phyloP scores from a whole-genome alignment of 1,284 basidiomycete genomes.

The Cutaneotrichosporon sp. region DNA sequence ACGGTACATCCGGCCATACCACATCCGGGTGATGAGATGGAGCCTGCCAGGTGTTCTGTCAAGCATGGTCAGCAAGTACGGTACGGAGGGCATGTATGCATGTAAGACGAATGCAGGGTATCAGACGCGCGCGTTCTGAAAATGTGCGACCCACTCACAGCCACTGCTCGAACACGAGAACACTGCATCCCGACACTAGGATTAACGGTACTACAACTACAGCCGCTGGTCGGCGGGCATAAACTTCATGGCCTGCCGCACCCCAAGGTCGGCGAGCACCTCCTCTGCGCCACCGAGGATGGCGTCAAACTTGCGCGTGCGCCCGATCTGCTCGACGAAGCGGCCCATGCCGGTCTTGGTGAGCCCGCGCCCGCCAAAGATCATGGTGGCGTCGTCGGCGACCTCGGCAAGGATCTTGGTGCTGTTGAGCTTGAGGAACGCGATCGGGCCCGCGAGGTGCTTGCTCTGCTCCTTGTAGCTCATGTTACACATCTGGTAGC shows the following conservation, averaged over 20 bases:
- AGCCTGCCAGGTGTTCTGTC: too few relatives aligned
- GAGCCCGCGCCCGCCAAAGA: slow-evolving; percentile 45
- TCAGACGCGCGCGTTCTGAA: too few relatives aligned
- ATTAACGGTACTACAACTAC: too few relatives aligned
- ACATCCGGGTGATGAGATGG: too few relatives aligned
- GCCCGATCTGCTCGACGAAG: slow-evolving; percentile 57
- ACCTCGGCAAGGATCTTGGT: slow-evolving; percentile 52
- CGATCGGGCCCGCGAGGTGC: slow-evolving; percentile 53
- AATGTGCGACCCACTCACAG: too few relatives aligned
- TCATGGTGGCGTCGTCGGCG: slow-evolving; percentile 58
- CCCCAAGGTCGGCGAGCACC: slow-evolving; percentile 58
- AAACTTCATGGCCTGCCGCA: slow-evolving; percentile 53
- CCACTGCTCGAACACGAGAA: too few relatives aligned
- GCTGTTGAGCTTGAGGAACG: slow-evolving; percentile 63
- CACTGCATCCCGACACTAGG: neutral
- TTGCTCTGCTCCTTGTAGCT: slow-evolving; percentile 67
- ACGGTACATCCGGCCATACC: too few relatives aligned
- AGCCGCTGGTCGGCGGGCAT: slow-evolving; percentile 29
- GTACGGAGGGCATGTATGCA: too few relatives aligned
- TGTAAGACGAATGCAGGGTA: too few relatives aligned
- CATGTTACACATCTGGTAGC: slow-evolving; percentile 89
- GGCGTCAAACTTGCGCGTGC: slow-evolving; percentile 81
- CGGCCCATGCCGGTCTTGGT: slow-evolving; percentile 58
- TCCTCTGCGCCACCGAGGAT: slow-evolving; percentile 59
- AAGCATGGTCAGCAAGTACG: too few relatives aligned